A percentile compares a stretch with the other conserved stretches of the same genome.
Evolutionary conservation across 495 filamentous ascomycete species (phyloP).

Genomic region (Tuber microsphaerosporum): DNA sequence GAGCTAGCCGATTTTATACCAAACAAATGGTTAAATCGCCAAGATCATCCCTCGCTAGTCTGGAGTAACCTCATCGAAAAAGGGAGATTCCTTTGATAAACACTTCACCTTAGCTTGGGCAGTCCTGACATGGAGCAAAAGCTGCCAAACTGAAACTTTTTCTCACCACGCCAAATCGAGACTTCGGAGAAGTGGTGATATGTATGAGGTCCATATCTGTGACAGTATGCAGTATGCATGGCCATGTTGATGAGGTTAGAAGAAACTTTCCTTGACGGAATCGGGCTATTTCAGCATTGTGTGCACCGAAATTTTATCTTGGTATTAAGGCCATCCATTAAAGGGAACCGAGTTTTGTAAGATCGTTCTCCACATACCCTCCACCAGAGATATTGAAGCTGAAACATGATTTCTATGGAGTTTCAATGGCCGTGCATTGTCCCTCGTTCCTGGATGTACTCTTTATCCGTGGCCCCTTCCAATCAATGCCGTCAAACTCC

Average conservation of each 20-base stretch:
- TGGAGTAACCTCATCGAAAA: constrained; percentile 12
- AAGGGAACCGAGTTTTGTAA: not conserved
- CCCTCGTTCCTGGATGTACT: constrained; percentile 11
- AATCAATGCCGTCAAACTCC: not conserved
- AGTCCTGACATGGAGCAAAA: constrained; percentile 13
- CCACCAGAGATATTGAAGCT: constrained; percentile 11
- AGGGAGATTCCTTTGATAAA: constrained; percentile 24
- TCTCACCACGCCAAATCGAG: constrained; percentile 4
- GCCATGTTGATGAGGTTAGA: constrained; percentile 11
- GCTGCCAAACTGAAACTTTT: constrained; percentile 12
- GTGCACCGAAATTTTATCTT: not conserved
- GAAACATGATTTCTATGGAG: constrained; percentile 21
- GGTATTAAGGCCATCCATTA: not conserved
- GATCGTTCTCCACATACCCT: constrained; percentile 4
- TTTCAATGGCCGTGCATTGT: constrained; percentile 13
- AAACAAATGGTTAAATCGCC: constrained; percentile 17
- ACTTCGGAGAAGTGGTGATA: constrained; percentile 19
- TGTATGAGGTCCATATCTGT: constrained; percentile 6
- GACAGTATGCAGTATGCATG: not conserved
- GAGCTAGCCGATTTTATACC: constrained; percentile 13
- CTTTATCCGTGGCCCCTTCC: not conserved
- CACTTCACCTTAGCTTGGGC: constrained; percentile 13
- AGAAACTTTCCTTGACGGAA: not conserved
- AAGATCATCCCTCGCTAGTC: constrained; percentile 24
- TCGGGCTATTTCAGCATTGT: not conserved